Percentiles rank a stretch among this genome's conserved stretches.
Conservation (phyloP, 805 yeast species). For the Danielia reshetovae region DNA sequence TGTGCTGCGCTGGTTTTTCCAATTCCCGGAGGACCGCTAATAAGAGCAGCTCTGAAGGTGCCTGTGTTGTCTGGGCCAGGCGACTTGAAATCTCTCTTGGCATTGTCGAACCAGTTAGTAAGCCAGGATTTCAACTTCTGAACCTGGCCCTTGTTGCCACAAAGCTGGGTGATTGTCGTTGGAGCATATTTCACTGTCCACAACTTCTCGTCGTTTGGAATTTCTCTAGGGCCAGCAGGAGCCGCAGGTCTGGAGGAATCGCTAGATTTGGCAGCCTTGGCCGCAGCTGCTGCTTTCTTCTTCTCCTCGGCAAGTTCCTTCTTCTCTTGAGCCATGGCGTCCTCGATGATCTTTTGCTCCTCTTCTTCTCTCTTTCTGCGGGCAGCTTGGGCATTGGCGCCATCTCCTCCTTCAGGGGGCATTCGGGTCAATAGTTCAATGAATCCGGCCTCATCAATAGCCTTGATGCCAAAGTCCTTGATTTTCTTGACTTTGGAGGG, state of each 20-base stretch:
- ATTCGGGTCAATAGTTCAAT: conserved; percentile 64
- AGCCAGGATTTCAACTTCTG: conserved; percentile 71
- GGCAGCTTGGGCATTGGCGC: conserved; percentile 74
- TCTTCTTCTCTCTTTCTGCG: conserved; percentile 65
- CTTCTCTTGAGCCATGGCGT: conserved; percentile 42
- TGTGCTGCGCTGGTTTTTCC: conserved; percentile 85
- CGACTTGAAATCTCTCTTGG: conserved; percentile 51
- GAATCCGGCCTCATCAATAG: conserved; percentile 85
- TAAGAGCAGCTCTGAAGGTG: conserved; percentile 72
- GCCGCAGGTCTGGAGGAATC: not conserved
- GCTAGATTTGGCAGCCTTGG: not conserved
- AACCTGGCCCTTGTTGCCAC: conserved; percentile 77
- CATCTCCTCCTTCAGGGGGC: conserved; percentile 92
- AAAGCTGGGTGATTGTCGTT: conserved; percentile 62
- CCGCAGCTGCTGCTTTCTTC: conserved; percentile 33
- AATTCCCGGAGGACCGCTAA: conserved; percentile 85
- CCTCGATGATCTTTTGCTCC: conserved; percentile 49
- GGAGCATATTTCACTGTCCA: conserved; percentile 98
- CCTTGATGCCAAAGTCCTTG: conserved; percentile 66
- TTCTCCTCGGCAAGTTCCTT: conserved; percentile 34
- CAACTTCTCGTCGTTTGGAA: conserved; percentile 56
- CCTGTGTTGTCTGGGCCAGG: conserved; percentile 66
- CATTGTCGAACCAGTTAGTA: conserved; percentile 61
- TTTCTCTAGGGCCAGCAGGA: conserved; percentile 24
- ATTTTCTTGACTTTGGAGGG: conserved; percentile 89